phyloP scores from a whole-genome alignment of 2,329 filamentous ascomycete species.

The Fonsecaea multimorphosa region DNA sequence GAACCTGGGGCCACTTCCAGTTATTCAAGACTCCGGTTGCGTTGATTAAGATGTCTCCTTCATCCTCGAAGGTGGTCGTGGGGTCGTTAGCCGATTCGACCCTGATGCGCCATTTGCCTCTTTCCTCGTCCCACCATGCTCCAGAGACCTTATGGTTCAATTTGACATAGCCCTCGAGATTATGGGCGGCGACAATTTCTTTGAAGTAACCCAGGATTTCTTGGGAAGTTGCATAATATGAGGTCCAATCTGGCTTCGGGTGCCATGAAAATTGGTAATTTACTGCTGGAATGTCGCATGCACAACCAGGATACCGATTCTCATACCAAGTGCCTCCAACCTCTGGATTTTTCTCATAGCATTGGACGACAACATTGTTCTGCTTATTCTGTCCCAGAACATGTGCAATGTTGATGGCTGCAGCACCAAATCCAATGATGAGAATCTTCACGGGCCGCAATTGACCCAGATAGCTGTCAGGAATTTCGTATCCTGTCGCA shows the following conservation, averaged over 20 bases:
- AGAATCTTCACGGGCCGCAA: conserved; percentile 8
- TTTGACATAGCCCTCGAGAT: conserved; percentile 26
- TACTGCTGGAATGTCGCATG: conserved; percentile 7
- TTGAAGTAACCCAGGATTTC: conserved; percentile 31
- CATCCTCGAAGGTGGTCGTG: conserved; percentile 36
- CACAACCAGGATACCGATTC: conserved; percentile 19
- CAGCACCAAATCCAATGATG: conserved; percentile 5
- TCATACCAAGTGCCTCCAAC: too few relatives aligned
- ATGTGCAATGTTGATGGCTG: conserved; percentile 5
- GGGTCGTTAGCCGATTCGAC: not conserved
- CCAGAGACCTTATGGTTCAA: conserved; percentile 5
- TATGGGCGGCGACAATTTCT: conserved; percentile 25
- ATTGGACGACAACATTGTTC: conserved; percentile 20
- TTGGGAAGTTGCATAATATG: conserved; percentile 12
- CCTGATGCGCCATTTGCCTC: not conserved
- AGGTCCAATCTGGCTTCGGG: not conserved
- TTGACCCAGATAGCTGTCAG: conserved; percentile 1
- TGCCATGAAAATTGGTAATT: conserved; percentile 6
- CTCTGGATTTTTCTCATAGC: conserved; percentile 57
- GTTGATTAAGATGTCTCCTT: conserved; percentile 61
- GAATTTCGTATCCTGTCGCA: not conserved
- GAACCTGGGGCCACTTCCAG: conserved; percentile 49
- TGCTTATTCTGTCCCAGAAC: not conserved
- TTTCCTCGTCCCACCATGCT: conserved; percentile 7
- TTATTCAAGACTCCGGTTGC: conserved; percentile 63